These are phyloP conservation scores for Pachyrhizus erosus DNA, from an alignment of 306 rosid genomes.

Conservation along the genomic window DNA sequence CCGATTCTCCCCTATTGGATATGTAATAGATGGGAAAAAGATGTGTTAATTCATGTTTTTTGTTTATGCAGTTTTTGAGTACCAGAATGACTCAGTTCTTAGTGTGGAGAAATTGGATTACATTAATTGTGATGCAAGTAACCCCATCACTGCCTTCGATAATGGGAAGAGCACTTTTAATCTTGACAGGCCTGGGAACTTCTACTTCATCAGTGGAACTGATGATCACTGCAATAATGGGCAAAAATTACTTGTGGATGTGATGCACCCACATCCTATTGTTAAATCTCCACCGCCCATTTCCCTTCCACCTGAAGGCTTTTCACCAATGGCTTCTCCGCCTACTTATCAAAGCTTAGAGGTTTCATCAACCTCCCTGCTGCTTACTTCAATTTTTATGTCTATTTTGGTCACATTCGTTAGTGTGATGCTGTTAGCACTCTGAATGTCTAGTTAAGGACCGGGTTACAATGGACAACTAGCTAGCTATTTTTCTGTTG, in stretches of 20 bases:
- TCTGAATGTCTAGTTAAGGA: slow-evolving; percentile 19
- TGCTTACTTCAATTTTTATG: slow-evolving; percentile 35
- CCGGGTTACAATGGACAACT: neutral
- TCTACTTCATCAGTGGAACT: slow-evolving; percentile 81
- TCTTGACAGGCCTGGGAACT: slow-evolving; percentile 73
- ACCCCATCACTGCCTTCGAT: slow-evolving; percentile 64
- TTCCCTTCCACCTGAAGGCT: slow-evolving; percentile 51
- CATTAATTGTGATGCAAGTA: slow-evolving; percentile 64
- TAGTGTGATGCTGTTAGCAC: slow-evolving; percentile 27
- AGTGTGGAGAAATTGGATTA: slow-evolving; percentile 75
- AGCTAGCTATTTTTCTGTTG: slow-evolving; percentile 12
- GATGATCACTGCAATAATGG: slow-evolving; percentile 71
- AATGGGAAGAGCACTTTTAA: slow-evolving; percentile 69
- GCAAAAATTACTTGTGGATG: slow-evolving; percentile 71
- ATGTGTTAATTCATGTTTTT: neutral
- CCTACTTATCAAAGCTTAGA: slow-evolving; percentile 44
- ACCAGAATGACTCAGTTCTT: slow-evolving; percentile 77
- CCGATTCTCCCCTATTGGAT: too few relatives aligned
- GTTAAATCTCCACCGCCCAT: slow-evolving; percentile 49
- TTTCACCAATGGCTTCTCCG: slow-evolving; percentile 45
- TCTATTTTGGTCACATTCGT: slow-evolving; percentile 38
- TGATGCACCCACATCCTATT: slow-evolving; percentile 57
- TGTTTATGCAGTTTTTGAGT: slow-evolving; percentile 67
- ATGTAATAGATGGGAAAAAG: too few relatives aligned
- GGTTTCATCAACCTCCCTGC: slow-evolving; percentile 28